phyloP scores from a whole-genome alignment of 306 rosid genomes.

The Cercis canadensis region DNA sequence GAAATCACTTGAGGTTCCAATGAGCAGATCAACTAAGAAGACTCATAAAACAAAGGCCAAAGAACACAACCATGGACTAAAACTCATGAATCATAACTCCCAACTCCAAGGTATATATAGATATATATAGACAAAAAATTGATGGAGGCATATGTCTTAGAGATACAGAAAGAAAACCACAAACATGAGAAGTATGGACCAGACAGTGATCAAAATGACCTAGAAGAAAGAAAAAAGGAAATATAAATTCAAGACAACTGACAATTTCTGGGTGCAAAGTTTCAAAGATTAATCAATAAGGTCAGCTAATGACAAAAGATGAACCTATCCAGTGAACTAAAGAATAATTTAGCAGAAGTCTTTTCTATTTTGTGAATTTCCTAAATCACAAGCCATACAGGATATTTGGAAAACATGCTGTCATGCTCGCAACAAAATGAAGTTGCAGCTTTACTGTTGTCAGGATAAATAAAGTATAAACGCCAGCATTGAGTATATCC shows the following conservation, averaged over 20 bases:
- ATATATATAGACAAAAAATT: too few relatives aligned
- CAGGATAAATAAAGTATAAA: neutral
- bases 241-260: neutral
- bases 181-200: too few relatives aligned
- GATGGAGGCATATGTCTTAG: neutral
- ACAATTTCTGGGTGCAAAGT: slow-evolving; percentile 14
- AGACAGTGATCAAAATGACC: too few relatives aligned
- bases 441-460: neutral
- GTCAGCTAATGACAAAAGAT: neutral
- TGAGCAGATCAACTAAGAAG: slow-evolving; percentile 34
- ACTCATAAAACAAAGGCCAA: slow-evolving; percentile 18
- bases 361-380: neutral
- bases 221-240: slow-evolving; percentile 1
- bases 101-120: too few relatives aligned
- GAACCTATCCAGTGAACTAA: slow-evolving; percentile 7
- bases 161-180: too few relatives aligned
- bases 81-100: too few relatives aligned
- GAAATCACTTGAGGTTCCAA: slow-evolving; percentile 40
- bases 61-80: neutral
- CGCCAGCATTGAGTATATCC: neutral
- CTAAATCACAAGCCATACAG: slow-evolving; percentile 1
- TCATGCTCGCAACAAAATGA: slow-evolving; percentile 5
- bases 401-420: neutral
- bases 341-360: neutral
- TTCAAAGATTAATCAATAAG: slow-evolving; percentile 21